Conservation (phyloP, 768 basidiomycete species). For the Mycena chlorophos region DNA sequence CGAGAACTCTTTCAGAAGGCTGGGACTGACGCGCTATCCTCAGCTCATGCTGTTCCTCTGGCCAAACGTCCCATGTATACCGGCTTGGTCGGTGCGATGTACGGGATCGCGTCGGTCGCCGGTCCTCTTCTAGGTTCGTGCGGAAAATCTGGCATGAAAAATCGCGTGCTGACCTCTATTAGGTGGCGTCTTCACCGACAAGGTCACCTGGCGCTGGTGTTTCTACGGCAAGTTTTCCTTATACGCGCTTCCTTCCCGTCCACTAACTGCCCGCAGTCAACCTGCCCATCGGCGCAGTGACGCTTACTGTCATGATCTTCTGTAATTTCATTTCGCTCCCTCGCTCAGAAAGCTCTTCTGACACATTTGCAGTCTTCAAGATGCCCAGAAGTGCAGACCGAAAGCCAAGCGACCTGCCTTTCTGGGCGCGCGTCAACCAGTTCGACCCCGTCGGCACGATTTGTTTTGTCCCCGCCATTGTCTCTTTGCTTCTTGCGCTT, state of each 20-base stretch:
- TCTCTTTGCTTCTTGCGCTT: slow-evolving; percentile 32
- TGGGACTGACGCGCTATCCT: not conserved
- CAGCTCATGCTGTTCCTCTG: slow-evolving; percentile 27
- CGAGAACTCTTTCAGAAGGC: not conserved
- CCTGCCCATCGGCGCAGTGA: slow-evolving; percentile 12
- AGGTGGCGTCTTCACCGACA: slow-evolving; percentile 25
- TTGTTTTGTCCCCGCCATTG: slow-evolving; percentile 12
- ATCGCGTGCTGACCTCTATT: slow-evolving; percentile 11
- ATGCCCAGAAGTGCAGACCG: slow-evolving; percentile 11
- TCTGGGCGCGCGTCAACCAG: slow-evolving; percentile 9
- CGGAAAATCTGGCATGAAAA: too few species aligned
- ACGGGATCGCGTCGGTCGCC: slow-evolving; percentile 19
- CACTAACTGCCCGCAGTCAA: slow-evolving; percentile 28
- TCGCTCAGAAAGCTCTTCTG: too few species aligned
- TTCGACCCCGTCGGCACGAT: slow-evolving; percentile 17
- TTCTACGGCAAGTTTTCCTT: slow-evolving; percentile 1
- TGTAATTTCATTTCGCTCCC: too few species aligned
- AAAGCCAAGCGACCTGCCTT: not conserved
- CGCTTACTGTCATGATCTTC: slow-evolving; percentile 14
- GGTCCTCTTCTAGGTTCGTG: slow-evolving; percentile 32
- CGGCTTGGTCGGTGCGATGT: slow-evolving; percentile 36
- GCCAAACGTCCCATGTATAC: slow-evolving; percentile 34
- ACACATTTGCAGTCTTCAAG: too few species aligned
- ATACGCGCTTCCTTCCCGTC: slow-evolving; percentile 24
- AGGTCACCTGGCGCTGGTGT: slow-evolving; percentile 38